A percentile compares a stretch with the other conserved stretches of the same genome.
Evolutionary conservation across 176 grass and related monocot species (phyloP).

Genomic region (Metroxylon sagu): DNA sequence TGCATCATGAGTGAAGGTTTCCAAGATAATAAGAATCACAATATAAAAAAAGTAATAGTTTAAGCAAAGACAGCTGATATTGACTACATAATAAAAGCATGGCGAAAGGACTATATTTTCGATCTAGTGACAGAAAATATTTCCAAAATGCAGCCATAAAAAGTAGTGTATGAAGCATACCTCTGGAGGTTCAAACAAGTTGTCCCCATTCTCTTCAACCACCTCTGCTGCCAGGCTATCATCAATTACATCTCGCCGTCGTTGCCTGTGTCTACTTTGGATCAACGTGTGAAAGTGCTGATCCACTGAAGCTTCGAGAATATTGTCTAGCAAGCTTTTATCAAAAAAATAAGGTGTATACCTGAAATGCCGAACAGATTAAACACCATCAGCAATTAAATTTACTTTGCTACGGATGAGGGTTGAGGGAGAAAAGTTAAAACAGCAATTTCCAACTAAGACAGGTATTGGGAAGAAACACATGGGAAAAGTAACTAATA

Average conservation of each 20-base stretch:
- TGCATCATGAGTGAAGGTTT: constrained; percentile 5
- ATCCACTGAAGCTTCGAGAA: constrained; percentile 90
- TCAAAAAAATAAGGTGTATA: constrained; percentile 98
- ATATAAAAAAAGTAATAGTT: no score
- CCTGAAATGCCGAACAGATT: constrained; percentile 33
- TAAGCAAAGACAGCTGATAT: no score
- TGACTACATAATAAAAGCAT: no score
- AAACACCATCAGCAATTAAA: neutral
- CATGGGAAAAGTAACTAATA: neutral
- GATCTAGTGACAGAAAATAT: no score
- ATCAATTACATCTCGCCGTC: constrained; percentile 58
- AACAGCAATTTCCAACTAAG: neutral
- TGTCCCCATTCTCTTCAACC: constrained; percentile 67
- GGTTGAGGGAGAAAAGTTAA: neutral
- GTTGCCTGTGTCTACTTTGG: constrained; percentile 55
- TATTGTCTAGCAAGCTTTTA: constrained; percentile 89
- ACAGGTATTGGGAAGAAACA: neutral
- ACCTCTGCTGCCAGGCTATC: constrained; percentile 75
- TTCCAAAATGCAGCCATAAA: no score
- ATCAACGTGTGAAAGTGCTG: constrained; percentile 88
- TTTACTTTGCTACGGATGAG: neutral
- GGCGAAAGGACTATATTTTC: no score
- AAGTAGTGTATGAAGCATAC: constrained; percentile 7
- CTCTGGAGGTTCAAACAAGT: constrained; percentile 86
- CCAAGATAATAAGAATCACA: no score